Evolutionary conservation across 192 early-diverging fungal species (phyloP), one percentile per base, ranked within the genome.

Genomic region (Phycomyces blakesleeanus): DNA sequence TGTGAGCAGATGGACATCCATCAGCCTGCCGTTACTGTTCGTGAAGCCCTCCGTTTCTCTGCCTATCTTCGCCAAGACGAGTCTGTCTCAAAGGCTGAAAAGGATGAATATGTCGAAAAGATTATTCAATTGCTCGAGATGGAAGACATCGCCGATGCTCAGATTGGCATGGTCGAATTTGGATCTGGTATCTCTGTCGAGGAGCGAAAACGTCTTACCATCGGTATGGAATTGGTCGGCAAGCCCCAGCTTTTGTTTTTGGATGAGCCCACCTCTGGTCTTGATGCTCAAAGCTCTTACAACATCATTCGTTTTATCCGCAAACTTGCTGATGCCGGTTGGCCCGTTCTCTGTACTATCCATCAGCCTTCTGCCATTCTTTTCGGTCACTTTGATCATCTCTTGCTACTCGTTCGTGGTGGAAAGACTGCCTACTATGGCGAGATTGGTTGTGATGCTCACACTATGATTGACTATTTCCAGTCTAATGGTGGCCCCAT

Each of bases 1-100:
- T 92, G 94, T 27, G 93, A 95, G 71, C 95, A 97, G 63, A 92
- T 94, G 69, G 95, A 96, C 76, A 83, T 88, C 11, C 78, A 93
- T 63, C 87, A 89, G 72, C 81, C 86, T 29, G 93, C 92, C 51
- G 79, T 93, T 61, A 97, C 95, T 11, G 95, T 97, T 6, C 87
- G 89, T 68, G 95, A 97, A 68, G 89, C 93, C 9, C 89, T 97
- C 40, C 75, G 86, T 55, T 91, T 85, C 77, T 90, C 89, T 7
- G 92, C 92, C 14, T 72, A 85, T 56, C 81, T 94, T 25, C 81
- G 92, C 20, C 78, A 91, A 66, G 84, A 84, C 59, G n/a, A 73
- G 59, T 62, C 76, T 52, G 78, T 85, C 71, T 51, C 78, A 3
- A 51, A 54, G 6, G 72, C 76, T 54, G 81, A 73, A 27, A 87